Conservation (phyloP, 805 yeast species). For the Candida ulmi region DNA sequence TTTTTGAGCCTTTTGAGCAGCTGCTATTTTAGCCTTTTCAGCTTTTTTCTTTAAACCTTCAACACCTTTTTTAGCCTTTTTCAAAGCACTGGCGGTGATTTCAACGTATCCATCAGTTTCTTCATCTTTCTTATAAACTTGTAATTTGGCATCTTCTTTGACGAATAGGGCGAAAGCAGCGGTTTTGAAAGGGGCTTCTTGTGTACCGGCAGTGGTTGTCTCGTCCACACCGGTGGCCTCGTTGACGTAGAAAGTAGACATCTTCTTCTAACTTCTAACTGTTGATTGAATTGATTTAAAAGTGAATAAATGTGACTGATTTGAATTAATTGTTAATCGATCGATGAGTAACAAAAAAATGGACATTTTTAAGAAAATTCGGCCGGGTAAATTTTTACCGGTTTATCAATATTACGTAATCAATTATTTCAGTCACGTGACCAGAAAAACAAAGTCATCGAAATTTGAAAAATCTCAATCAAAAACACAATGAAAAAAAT, state of each 20-base stretch:
- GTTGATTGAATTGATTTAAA: too few relatives aligned
- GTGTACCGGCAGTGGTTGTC: slow-evolving; percentile 52
- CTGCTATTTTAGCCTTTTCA: slow-evolving; percentile 47
- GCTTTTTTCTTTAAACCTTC: slow-evolving; percentile 79
- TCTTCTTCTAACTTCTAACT: too few relatives aligned
- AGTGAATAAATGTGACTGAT: too few relatives aligned
- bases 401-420: too few relatives aligned
- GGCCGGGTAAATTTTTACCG: too few relatives aligned
- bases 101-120: slow-evolving; percentile 60
- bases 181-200: slow-evolving; percentile 67
- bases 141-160: slow-evolving; percentile 42
- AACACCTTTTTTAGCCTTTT: slow-evolving; percentile 94
- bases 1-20: slow-evolving; percentile 44
- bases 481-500: neutral
- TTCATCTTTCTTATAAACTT: slow-evolving; percentile 56
- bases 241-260: slow-evolving; percentile 55
- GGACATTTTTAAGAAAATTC: too few relatives aligned
- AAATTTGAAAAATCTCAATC: too few relatives aligned
- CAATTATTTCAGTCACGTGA: too few relatives aligned
- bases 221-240: slow-evolving; percentile 69
- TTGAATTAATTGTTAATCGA: too few relatives aligned
- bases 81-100: slow-evolving; percentile 85
- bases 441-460: too few relatives aligned
- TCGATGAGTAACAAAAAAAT: too few relatives aligned
- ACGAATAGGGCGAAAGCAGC: slow-evolving; percentile 74